Evolutionary conservation across 2,329 filamentous ascomycete genomes (phyloP).

Genomic region (Erysiphe neolycopersici): DNA sequence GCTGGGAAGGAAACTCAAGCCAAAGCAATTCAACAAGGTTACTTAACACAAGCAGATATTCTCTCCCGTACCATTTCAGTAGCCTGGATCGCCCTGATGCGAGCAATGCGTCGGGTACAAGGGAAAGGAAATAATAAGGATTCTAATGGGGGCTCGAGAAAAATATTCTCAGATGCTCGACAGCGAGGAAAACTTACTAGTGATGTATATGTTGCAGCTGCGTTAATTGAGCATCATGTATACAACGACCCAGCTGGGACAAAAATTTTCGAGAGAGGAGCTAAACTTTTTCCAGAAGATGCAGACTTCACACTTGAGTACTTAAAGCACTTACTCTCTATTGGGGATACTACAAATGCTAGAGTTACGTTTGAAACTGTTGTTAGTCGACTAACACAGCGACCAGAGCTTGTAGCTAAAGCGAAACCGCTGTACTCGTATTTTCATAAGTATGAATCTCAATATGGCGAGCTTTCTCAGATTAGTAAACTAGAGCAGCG

Average conservation of each 20-base stretch:
- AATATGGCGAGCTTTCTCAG: slow-evolving; percentile 77
- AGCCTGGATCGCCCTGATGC: slow-evolving; percentile 83
- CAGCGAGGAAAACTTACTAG: slow-evolving; percentile 70
- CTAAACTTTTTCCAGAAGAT: slow-evolving; percentile 81
- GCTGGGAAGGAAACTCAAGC: slow-evolving; percentile 31
- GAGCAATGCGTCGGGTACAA: slow-evolving; percentile 81
- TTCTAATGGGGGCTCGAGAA: slow-evolving; percentile 36
- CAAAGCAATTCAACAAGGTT: slow-evolving; percentile 34
- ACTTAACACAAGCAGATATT: slow-evolving; percentile 43
- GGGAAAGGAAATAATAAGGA: slow-evolving; percentile 37
- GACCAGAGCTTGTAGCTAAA: slow-evolving; percentile 45
- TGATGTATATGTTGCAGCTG: slow-evolving; percentile 83
- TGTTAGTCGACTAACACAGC: slow-evolving; percentile 54
- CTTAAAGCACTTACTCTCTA: slow-evolving; percentile 75
- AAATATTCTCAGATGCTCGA: slow-evolving; percentile 72
- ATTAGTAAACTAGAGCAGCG: slow-evolving; percentile 75
- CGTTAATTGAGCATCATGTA: slow-evolving; percentile 79
- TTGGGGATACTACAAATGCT: slow-evolving; percentile 85
- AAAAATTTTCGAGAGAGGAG: slow-evolving; percentile 87
- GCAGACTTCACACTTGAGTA: slow-evolving; percentile 88
- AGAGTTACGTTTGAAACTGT: slow-evolving; percentile 90
- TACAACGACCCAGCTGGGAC: slow-evolving; percentile 83
- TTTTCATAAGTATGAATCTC: slow-evolving; percentile 86
- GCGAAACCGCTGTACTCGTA: slow-evolving; percentile 70
- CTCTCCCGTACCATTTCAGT: slow-evolving; percentile 72